These are phyloP conservation scores for Carex myosuroides DNA, from an alignment of 176 grass and related monocot species.

Conservation along the genomic window DNA sequence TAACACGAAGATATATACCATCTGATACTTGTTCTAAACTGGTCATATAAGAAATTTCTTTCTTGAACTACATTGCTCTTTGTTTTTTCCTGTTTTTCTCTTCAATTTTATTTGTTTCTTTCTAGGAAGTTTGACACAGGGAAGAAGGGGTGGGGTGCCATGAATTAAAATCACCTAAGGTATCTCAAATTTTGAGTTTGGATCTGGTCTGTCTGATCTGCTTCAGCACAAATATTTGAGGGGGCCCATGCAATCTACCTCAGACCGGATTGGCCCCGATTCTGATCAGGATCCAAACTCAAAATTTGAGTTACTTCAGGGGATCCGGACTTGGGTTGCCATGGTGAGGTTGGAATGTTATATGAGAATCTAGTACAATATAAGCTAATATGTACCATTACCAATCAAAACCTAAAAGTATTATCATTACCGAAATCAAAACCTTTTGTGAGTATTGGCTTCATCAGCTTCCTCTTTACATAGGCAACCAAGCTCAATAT, in stretches of 20 bases:
- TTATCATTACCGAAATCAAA: conserved; percentile 21
- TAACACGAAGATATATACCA: not conserved
- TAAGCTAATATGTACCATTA: not conserved
- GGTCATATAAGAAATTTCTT: not conserved
- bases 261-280: too few relatives aligned
- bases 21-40: not conserved
- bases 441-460: conserved; percentile 1
- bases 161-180: too few relatives aligned
- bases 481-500: not conserved
- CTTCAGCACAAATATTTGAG: too few relatives aligned
- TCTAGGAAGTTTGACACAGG: not conserved
- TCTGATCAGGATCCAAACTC: too few relatives aligned
- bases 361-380: not conserved
- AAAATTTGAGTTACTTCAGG: too few relatives aligned
- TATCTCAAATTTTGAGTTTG: too few relatives aligned
- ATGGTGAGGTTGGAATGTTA: not conserved
- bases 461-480: conserved; percentile 16
- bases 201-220: too few relatives aligned
- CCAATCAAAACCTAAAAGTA: not conserved
- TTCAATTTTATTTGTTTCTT: not conserved
- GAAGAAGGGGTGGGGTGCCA: too few relatives aligned
- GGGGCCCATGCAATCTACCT: too few relatives aligned
- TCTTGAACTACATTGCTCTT: not conserved
- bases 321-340: too few relatives aligned
- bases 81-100: not conserved